Evolutionary conservation across 202 grass and related monocot genomes (phyloP), one percentile per base, ranked within the genome.

Genomic region (Elaeis oleifera): DNA sequence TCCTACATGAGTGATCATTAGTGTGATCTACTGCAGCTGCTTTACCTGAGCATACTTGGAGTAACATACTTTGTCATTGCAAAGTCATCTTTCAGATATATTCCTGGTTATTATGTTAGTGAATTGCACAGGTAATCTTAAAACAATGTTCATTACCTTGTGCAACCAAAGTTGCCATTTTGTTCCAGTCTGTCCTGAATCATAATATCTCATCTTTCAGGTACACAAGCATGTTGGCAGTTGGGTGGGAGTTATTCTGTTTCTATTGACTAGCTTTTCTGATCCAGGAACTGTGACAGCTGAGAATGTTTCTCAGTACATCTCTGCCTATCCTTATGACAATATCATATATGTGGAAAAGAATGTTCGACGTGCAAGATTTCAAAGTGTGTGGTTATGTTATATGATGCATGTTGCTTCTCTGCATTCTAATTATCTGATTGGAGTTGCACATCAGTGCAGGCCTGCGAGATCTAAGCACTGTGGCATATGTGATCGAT

Each of bases 391-490:
- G 67, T 44, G 36, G 11, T 44, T 44, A 44, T 1, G 3, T 44
- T 14, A 44, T 44, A 25, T 50, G 56, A 61, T 75, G 26, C 36
- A 48, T 59, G 24, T 51, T 72, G 16, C 36, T 44, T 56, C 14
- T 2, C 53, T 26, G 5, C 27, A 71, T 78, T 23, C 44, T 50
- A 23, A 50, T 62, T 76, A 69, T 79, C 56, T 59, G 54, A 81
- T 73, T 24, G 67, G 53, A 70, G 29, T 65, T 23, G 79, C 58
- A 61, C 64, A 76, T 56, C 63, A 73, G n/a, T 80, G 73, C 80
- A 99, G 94, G 64, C 94, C 94, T 73, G 94, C 94, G 26, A 94
- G 94, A 80, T 88, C 88, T 67, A 99, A 99, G 72, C 94, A 99
- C 39, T 99, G 94, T 74, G 81, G 86, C 72, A 82, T 99, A 89